Conservation (phyloP, 2,329 filamentous ascomycete species). For the Ustilaginoidea virens region DNA sequence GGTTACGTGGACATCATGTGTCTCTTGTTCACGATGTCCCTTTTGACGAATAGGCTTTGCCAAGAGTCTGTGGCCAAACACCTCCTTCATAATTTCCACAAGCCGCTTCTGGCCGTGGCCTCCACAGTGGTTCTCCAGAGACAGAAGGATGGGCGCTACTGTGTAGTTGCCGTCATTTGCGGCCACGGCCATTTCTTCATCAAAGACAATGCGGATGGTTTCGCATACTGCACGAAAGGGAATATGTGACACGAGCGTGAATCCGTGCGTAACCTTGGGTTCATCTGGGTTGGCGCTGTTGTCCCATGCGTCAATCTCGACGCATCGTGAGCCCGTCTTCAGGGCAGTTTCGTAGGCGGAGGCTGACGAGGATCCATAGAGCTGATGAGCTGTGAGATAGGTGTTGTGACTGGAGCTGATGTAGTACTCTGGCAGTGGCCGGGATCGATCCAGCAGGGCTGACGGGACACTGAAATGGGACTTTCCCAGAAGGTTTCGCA, state of each 20-base stretch:
- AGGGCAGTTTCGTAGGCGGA: conserved; percentile 48
- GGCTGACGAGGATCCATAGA: conserved; percentile 47
- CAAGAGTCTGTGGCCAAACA: conserved; percentile 44
- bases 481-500: conserved; percentile 37
- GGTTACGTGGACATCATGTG: conserved; percentile 34
- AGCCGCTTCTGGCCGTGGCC: conserved; percentile 43
- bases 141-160: conserved; percentile 45
- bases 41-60: conserved; percentile 40
- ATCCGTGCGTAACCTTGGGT: conserved; percentile 57
- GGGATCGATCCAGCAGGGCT: conserved; percentile 37
- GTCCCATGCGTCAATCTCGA: conserved; percentile 64
- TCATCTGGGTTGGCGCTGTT: conserved; percentile 42
- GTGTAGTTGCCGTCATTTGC: conserved; percentile 17
- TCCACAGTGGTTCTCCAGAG: conserved; percentile 52
- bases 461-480: conserved; percentile 41
- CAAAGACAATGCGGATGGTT: conserved; percentile 45
- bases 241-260: conserved; percentile 51
- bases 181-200: conserved; percentile 36
- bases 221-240: conserved; percentile 50
- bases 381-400: conserved; percentile 54
- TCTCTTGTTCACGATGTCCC: conserved; percentile 38
- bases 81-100: conserved; percentile 48
- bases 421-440: conserved; percentile 53
- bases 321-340: conserved; percentile 47
- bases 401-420: conserved; percentile 63